These are phyloP conservation scores for Aspergillus sp. DNA, from an alignment of 2,329 filamentous ascomycete genomes.

Conservation along the genomic window DNA sequence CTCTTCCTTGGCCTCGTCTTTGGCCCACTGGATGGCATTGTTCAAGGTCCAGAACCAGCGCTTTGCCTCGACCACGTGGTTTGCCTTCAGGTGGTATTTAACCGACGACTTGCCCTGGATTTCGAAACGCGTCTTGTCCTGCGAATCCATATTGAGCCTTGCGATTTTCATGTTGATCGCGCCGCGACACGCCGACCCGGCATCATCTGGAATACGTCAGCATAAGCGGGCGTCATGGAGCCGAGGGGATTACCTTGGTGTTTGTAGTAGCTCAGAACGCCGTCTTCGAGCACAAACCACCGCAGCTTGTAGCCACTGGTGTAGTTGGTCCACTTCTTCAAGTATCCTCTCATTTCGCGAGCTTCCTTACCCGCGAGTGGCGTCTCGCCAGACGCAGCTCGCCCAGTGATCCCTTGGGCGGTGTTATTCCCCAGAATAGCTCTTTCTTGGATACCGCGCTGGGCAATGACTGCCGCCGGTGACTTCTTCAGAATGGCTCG, in stretches of 20 bases:
- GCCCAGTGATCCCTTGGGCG: slow-evolving; percentile 47
- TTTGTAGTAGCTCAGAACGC: slow-evolving; percentile 97
- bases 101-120: slow-evolving; percentile 97
- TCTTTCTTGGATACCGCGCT: slow-evolving; percentile 93
- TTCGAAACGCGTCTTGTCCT: slow-evolving; percentile 96
- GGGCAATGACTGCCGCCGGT: slow-evolving; percentile 85
- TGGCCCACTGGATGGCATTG: slow-evolving; percentile 97
- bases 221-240: neutral
- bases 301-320: slow-evolving; percentile 91
- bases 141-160: slow-evolving; percentile 85
- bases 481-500: slow-evolving; percentile 85
- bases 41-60: slow-evolving; percentile 99
- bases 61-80: slow-evolving; percentile 96
- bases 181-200: slow-evolving; percentile 87
- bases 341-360: slow-evolving; percentile 93
- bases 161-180: slow-evolving; percentile 99
- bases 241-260: slow-evolving; percentile 55
- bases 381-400: slow-evolving; percentile 36
- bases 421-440: slow-evolving; percentile 73
- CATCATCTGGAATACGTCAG: slow-evolving; percentile 55
- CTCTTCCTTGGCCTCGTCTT: slow-evolving; percentile 91
- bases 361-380: slow-evolving; percentile 69
- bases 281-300: slow-evolving; percentile 97
- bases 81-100: slow-evolving; percentile 95
- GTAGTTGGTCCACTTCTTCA: slow-evolving; percentile 99